Conservation (phyloP, 2,329 filamentous ascomycete species). For the Cadophora luteo-olivacea region DNA sequence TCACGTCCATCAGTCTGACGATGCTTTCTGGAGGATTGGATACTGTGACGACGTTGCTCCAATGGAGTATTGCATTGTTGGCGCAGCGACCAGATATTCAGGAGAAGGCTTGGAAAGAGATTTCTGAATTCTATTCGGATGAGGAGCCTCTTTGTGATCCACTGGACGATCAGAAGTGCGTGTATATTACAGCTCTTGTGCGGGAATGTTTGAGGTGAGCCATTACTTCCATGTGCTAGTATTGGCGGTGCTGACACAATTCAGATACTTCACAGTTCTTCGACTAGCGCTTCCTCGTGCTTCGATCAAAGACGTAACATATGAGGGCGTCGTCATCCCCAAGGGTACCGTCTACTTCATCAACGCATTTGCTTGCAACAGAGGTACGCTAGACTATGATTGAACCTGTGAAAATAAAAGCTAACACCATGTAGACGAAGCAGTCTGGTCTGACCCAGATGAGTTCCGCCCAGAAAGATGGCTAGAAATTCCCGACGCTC, state of each 20-base stretch:
- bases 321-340: constrained; percentile 63
- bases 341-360: constrained; percentile 69
- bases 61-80: constrained; percentile 68
- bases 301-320: constrained; percentile 64
- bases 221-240: constrained; percentile 10
- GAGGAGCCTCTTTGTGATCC: constrained; percentile 64
- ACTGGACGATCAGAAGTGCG: constrained; percentile 67
- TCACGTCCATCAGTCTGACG: constrained; percentile 70
- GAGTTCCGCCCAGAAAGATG: constrained; percentile 67
- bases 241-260: constrained; percentile 17
- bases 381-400: constrained; percentile 55
- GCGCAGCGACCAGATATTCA: constrained; percentile 67
- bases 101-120: constrained; percentile 62
- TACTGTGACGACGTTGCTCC: constrained; percentile 69
- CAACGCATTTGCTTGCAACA: constrained; percentile 73
- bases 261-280: constrained; percentile 66
- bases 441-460: constrained; percentile 64
- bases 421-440: constrained; percentile 48
- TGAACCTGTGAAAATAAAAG: not conserved
- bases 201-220: constrained; percentile 62
- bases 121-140: constrained; percentile 58
- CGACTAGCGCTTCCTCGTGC: constrained; percentile 66
- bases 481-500: constrained; percentile 65
- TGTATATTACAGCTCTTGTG: constrained; percentile 68
- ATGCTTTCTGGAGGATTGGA: constrained; percentile 73